Conservation (phyloP, 2,329 filamentous ascomycete species). For the Bertia moriformis region DNA sequence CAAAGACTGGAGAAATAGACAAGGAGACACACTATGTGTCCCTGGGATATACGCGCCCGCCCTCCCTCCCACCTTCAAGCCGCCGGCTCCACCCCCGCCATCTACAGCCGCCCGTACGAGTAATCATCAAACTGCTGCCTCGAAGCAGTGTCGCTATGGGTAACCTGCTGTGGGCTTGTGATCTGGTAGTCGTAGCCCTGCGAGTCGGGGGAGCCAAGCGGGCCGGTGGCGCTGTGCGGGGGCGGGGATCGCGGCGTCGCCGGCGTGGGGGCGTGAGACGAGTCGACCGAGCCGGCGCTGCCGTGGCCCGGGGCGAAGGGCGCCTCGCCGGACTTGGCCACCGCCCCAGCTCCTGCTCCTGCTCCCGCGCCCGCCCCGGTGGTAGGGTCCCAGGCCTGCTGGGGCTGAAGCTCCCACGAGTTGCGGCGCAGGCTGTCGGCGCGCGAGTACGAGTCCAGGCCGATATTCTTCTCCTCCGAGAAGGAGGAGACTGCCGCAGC, state of each 20-base stretch:
- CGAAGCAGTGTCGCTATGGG: background rate
- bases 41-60: no score
- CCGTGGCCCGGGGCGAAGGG: no score
- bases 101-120: background rate
- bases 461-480: no score
- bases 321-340: no score
- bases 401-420: background rate
- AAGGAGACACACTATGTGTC: no score
- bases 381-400: background rate
- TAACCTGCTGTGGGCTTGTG: background rate
- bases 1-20: no score
- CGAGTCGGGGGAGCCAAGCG: background rate
- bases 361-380: no score
- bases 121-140: background rate
- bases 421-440: background rate
- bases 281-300: no score
- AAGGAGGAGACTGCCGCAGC: no score
- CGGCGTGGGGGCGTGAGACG: background rate
- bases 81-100: no score
- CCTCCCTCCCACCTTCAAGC: no score
- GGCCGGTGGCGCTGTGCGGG: background rate
- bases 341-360: no score
- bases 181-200: background rate
- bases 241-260: background rate
- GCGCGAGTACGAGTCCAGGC: background rate